These are phyloP conservation scores for Metarhizium guizhouense DNA, from an alignment of 2,329 filamentous ascomycete genomes.

Conservation along the genomic window DNA sequence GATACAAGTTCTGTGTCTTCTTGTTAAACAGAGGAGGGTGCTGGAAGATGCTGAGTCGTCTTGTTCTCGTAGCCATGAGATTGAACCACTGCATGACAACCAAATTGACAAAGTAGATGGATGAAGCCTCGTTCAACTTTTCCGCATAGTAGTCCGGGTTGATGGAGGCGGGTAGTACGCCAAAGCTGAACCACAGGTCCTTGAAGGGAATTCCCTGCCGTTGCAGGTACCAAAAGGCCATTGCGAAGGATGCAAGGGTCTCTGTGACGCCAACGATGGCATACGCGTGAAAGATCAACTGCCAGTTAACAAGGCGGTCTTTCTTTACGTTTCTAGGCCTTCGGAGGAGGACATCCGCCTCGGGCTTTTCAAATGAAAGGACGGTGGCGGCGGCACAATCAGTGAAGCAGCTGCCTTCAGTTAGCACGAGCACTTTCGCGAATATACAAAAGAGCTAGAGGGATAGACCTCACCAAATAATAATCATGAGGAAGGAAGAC, in stretches of 20 bases:
- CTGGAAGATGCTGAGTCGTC: constrained; percentile 59
- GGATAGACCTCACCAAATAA: constrained; percentile 40
- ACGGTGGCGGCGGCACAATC: constrained; percentile 66
- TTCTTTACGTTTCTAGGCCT: constrained; percentile 59
- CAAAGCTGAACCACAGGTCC: constrained; percentile 60
- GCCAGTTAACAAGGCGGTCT: constrained; percentile 65
- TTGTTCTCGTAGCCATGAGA: constrained; percentile 58
- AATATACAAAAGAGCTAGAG: neutral
- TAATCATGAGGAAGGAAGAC: constrained; percentile 64
- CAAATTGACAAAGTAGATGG: constrained; percentile 72
- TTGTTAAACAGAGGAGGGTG: constrained; percentile 61
- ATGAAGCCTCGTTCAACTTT: constrained; percentile 55
- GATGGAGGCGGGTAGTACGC: constrained; percentile 38
- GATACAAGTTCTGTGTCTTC: constrained; percentile 54
- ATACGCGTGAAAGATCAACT: constrained; percentile 65
- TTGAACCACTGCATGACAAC: constrained; percentile 81
- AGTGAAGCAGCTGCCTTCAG: constrained; percentile 54
- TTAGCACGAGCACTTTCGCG: neutral
- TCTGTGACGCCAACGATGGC: constrained; percentile 59
- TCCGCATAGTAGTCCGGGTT: constrained; percentile 44
- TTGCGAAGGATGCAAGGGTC: constrained; percentile 50
- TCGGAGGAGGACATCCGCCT: constrained; percentile 64
- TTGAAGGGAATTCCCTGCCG: constrained; percentile 56
- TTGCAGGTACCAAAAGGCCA: constrained; percentile 59
- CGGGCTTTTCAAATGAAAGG: constrained; percentile 67